Conservation (phyloP, 371 early-diverging fungal genomes). For the Mucor indicus region DNA sequence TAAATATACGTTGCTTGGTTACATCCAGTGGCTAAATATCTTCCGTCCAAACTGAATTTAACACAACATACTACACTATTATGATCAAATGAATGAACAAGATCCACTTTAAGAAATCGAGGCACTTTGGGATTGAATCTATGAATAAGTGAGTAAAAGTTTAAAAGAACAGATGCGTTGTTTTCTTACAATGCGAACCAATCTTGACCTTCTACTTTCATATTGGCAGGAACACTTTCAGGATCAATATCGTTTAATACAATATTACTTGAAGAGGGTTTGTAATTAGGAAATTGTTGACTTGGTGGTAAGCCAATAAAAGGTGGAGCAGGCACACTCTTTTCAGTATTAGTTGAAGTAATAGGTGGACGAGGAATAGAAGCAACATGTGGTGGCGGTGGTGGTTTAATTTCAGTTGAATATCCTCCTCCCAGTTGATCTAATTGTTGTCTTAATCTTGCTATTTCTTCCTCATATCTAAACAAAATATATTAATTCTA, state of each 20-base stretch:
- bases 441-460: constrained; percentile 38
- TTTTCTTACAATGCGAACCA: constrained; percentile 76
- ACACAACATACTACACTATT: constrained; percentile 92
- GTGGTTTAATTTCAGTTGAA: constrained; percentile 3
- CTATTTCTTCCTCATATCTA: constrained; percentile 52
- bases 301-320: constrained; percentile 16
- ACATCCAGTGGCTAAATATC: constrained; percentile 89
- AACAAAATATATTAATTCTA: background rate
- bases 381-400: constrained; percentile 8
- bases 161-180: no score
- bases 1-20: constrained; percentile 86
- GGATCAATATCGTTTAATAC: constrained; percentile 73
- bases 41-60: constrained; percentile 86
- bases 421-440: constrained; percentile 27
- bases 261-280: background rate
- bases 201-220: constrained; percentile 79
- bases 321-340: constrained; percentile 21
- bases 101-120: constrained; percentile 69
- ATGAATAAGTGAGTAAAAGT: no score
- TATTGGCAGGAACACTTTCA: constrained; percentile 67
- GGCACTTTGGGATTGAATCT: constrained; percentile 71
- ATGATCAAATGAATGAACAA: constrained; percentile 85
- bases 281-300: background rate
- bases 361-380: constrained; percentile 14
- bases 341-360: background rate